phyloP scores from a whole-genome alignment of 1,284 basidiomycete species.

The Sphagnurus paluster region DNA sequence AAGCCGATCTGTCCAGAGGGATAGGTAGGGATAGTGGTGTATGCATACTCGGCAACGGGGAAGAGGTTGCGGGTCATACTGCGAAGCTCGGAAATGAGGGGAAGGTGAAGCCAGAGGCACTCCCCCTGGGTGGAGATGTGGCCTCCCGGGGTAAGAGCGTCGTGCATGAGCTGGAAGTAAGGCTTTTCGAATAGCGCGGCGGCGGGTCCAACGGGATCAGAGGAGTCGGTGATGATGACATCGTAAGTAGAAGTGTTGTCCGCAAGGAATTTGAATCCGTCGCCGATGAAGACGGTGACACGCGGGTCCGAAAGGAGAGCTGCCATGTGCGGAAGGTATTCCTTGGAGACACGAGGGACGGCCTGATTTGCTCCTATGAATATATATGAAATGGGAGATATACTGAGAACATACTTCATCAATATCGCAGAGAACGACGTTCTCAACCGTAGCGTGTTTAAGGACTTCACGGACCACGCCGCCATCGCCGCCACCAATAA shows the following conservation, averaged over 20 bases:
- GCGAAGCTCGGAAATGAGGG: conserved; percentile 82
- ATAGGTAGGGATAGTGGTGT: conserved; percentile 97
- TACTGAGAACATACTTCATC: conserved; percentile 69
- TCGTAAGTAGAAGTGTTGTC: conserved; percentile 92
- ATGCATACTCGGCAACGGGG: conserved; percentile 88
- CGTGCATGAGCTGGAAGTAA: conserved; percentile 94
- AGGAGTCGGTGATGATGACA: conserved; percentile 98
- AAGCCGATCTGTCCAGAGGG: conserved; percentile 98
- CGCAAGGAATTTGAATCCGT: conserved; percentile 96
- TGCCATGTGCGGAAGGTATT: conserved; percentile 95
- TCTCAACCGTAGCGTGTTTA: conserved; percentile 90
- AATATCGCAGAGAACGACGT: conserved; percentile 97
- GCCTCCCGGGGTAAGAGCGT: conserved; percentile 88
- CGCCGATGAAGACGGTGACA: conserved; percentile 90
- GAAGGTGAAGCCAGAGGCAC: conserved; percentile 94
- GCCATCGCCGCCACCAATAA: conserved; percentile 96
- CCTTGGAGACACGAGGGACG: conserved; percentile 93
- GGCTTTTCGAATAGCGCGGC: conserved; percentile 95
- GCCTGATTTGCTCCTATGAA: conserved; percentile 61
- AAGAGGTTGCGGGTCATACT: conserved; percentile 80
- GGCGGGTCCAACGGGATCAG: conserved; percentile 97
- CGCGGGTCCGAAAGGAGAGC: conserved; percentile 80
- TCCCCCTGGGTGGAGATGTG: conserved; percentile 97
- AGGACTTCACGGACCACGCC: conserved; percentile 97
- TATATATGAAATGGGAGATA: not conserved